Evolutionary conservation across 805 yeast genomes (phyloP), one percentile per base, ranked within the genome.

Genomic region (Kodamaea kakaduensis): DNA sequence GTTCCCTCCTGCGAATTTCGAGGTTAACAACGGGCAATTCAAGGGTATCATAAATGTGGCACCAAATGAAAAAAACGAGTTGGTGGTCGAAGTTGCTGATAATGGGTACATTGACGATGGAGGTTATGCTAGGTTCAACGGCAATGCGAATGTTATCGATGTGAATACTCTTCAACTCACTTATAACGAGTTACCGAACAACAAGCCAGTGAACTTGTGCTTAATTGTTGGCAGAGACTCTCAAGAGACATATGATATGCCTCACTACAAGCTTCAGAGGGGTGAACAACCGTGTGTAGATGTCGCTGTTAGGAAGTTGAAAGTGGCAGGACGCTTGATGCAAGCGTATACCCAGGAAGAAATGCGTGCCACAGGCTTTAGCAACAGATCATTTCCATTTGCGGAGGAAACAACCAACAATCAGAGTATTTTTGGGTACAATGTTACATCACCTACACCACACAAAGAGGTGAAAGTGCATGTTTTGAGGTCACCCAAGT

Each of bases 341-440:
- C 90, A 86, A 49, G 94, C 96, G 1, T 88, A 74, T 56, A 89
- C 97, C 0, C 79, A 78, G 47, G 97, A 89, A 47, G 96, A 88
- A 52, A 86, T 90, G 95, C 57, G 77, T 35, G 64, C 81, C 25
- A 72, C 76, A 30, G 89, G 93, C 0, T 75, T 85, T 51, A 94
- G 96, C 8, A 75, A 79, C 44, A 65, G 97, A 41, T 69, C 84
- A 3, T 87, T 87, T 58, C 76, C 77, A 42, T 83, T 87, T 44
- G 78, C 69, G 2, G 95, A 89, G 48, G 73, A 69, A 42, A 55
- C 69, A 3, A 44, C 38, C 6, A 17, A 41, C 10, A 29, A 50
- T 18, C 66, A 60, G 36, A 40, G 47, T 2, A 25, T 65, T 1
- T 66, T 61, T 37, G 71, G 71, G 1, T 56, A 56, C 42, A 38